Evolutionary conservation across 805 yeast species (phyloP), one percentile per base, ranked within the genome.

Genomic region (Saccharomyces kudriavzevii): DNA sequence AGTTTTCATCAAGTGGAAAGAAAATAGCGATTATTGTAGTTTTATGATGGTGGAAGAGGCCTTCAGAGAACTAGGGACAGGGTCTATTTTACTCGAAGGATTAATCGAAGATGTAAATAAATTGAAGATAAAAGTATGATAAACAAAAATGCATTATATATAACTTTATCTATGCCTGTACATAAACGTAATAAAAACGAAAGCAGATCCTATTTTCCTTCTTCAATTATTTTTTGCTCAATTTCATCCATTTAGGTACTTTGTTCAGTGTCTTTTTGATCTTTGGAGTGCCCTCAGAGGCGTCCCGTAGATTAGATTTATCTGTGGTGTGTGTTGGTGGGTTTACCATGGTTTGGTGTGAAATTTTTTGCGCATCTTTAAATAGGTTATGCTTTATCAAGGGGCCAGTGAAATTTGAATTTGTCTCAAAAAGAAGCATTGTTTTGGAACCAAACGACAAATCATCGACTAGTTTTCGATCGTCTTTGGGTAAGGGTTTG

Each of bases 401-500:
- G 1, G 65, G 63, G 0, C 66, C 68, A 2, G 56, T 54, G 2
- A 54, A 52, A 4, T 57, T 49, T 10, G 47, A 27, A 14, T 47
- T 47, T 5, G 64, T 55, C 54, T 71, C 70, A 49, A 78, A 72
- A 5, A 73, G 45, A 13, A 80, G 57, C 43, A 80, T 60, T 9
- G 76, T 79, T 54, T 82, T 77, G 13, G 76, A 59, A 1, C 79
- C 79, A 54, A 83, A 75, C 2, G 68, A 64, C 51, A 74, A 67
- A 48, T 75, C 77, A 0, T 61, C 60, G 1, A 73, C 70, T 43
- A 79, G 62, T 24, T 55, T 58, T 52, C 62, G 62, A 0, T 65
- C 56, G 50, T 70, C 69, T 11, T 63, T 56, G 1, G 62, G 56
- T 1, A 83, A 56, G 1, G 60, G 53, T 10, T 61, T 58, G 25